Evolutionary conservation across 352 stramenopile species (phyloP), one percentile per base, ranked within the genome.

Genomic region (Globisporangium apiculatum): DNA sequence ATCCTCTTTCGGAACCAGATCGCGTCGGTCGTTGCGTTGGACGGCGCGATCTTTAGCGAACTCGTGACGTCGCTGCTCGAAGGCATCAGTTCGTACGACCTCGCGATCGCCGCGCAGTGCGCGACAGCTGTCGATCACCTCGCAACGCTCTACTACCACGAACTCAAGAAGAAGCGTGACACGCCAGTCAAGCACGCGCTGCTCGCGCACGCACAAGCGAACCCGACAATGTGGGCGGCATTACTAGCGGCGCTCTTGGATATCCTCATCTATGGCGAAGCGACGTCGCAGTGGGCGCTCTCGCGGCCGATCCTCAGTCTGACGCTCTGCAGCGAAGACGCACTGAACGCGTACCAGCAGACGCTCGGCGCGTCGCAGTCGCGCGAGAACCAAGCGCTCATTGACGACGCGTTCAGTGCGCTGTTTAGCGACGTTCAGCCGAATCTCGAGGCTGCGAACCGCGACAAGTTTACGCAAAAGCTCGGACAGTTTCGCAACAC

Each of bases 1-100:
- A 98, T 99, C 57, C 75, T 99, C 8, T 99, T 99, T 75, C 89
- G 95, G 47, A 98, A 98, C 75, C 97, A 99, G 70, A 89, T 98
- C 56, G 89, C 92, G 55, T 97, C 89, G 0, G 86, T 98, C 0
- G 89, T 98, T 43, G 79, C 82, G 10, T 73, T 99, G 15, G 91
- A 98, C 48, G 91, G 89, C 18, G 77, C 64, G 31, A 94, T 98
- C 37, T 99, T 99, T 60, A 95, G 96, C 61, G 89, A 98, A 66
- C 80, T 99, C 9, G 94, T 99, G 67, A 91, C 97, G 60, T 96
- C 95, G 56, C 72, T 98, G 41, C 76, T 91, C 53, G 83, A 94
- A 73, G 86, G 86, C 11, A 87, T 95, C 68, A 93, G 83, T 61
- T 90, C 84, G 61, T 89, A 89, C 66, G 95, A 98, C 69, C 69